Base-by-base conservation (phyloP, 768 basidiomycete genomes). In the Suillus weaverae region DNA sequence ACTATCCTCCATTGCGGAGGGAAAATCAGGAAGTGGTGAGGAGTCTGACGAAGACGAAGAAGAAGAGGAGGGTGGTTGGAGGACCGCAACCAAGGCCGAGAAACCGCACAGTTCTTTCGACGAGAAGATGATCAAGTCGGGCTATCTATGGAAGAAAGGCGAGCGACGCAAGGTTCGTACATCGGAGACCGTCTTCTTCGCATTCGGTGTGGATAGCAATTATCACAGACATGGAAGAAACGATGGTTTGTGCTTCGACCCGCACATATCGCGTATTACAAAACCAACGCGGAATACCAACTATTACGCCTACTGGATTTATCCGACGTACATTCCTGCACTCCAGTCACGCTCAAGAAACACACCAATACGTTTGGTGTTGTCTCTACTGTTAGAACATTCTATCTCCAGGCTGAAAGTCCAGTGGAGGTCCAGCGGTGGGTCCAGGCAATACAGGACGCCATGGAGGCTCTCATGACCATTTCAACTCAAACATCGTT, bases 141-240 rank as follows among this genome's bases (percentile, higher is more conserved):
- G 97, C 1, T 99, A 97, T 80, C 81, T 99, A 60, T 92, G 89
- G 87, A 99, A 99, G 86, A 99, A 99, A 83, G 97, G 97, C 69
- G 94, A 97, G 78, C 85, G 95, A 64, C 82, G 97, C 77, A 98
- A 98, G 91, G 97, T 97, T 68, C 64, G 84, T 76, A 46, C 50
- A 59, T 68, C 26, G 35, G 61, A 61, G 55, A 64, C 38, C 60
- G 61, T 62, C 53, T 48, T 60, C 22, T 48, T 62, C 43, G 36
- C 44, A 64, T 43, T 62, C 39, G 63, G 44, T 30, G 35, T 60
- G 33, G 44, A 60, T 65, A 62, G 66, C 50, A 65, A 57, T 56
- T 67, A 48, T 46, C 50, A n/a, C 72, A 97, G 95, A 95, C 92
- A 2, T 99, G 97, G 97, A 98, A 99, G 84, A 96, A 95, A 79